Base-by-base conservation (phyloP, 1,139 yeast species). In the Diutina neorugosa region DNA sequence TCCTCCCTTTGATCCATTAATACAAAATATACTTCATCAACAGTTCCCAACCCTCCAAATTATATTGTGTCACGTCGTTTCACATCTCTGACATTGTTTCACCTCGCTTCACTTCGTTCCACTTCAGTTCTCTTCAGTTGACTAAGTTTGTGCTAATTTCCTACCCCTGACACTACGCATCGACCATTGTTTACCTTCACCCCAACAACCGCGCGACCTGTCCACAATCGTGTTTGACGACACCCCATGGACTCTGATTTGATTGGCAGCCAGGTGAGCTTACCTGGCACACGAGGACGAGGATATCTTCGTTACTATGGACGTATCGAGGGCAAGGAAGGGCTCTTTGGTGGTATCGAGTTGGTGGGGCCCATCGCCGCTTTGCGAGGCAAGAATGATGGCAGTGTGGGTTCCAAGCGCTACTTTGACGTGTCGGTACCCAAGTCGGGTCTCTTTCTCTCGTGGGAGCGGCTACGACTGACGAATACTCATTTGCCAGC, bases 291-390 rank as follows among this genome's bases (percentile, higher is more conserved):
- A 9, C 65, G 75, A 9, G 76, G 75, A 9, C 61, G 64, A 50
- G 97, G 94, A 1, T 73, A 82, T 16, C 71, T 93, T 53, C 74
- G 82, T 58, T 93, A 80, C 65, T 73, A 82, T 25, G 98, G 98
- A 0, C 70, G 78, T 1, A 88, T 93, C 21, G 78, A 81, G 37
- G 86, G 85, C 31, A 89, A 87, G 61, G 58, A 59, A 25, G 96
- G 96, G 0, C 70, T 74, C n/a, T 93, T 84, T 69, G 96, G 91
- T 4, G 98, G 98, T 0, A 77, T 93, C 4, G 97, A 93, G 64
- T 70, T 93, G 51, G 62, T 77, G 11, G 91, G 88, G 2, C 80
- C 85, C 4, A 64, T 69, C 25, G 83, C 84, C 20, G 70, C 68
- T 11, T 59, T 72, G 3, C 73, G 81, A 52, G 98, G 98, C 12